These are phyloP conservation scores for Claviceps digitariae DNA, from an alignment of 2,329 filamentous ascomycete genomes.

Conservation along the genomic window DNA sequence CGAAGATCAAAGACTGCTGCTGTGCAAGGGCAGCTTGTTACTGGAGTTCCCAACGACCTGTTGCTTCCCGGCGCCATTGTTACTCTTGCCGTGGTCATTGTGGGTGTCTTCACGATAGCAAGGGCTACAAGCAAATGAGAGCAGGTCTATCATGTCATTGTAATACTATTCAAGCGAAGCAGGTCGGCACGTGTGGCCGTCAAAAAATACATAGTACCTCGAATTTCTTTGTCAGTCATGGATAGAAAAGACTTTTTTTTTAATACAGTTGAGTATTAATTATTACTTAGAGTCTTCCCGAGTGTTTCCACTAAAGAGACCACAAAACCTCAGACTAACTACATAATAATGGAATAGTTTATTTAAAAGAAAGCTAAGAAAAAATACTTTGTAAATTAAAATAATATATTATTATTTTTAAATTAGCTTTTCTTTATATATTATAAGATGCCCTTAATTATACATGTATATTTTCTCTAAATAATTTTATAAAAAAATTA, in stretches of 20 bases:
- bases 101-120: constrained; percentile 82
- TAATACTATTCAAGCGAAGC: constrained; percentile 22
- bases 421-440: too few relatives aligned
- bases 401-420: too few relatives aligned
- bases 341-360: too few relatives aligned
- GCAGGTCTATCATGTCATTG: constrained; percentile 6
- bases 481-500: too few relatives aligned
- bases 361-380: too few relatives aligned
- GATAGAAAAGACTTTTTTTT: not conserved
- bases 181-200: constrained; percentile 18
- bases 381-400: too few relatives aligned
- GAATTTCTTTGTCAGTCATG: constrained; percentile 8
- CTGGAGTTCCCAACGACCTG: constrained; percentile 86
- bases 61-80: constrained; percentile 88
- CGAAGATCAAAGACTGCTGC: constrained; percentile 23
- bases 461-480: too few relatives aligned
- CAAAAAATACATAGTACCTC: constrained; percentile 15
- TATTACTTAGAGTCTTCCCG: too few relatives aligned
- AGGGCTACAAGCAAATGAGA: constrained; percentile 45
- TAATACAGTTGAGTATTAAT: not conserved
- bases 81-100: constrained; percentile 85
- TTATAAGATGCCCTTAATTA: too few relatives aligned
- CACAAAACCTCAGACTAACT: too few relatives aligned
- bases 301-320: too few relatives aligned
- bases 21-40: constrained; percentile 65